Evolutionary conservation across 768 basidiomycete genomes (phyloP), one percentile per base, ranked within the genome.

Genomic region (Chlorophyllum brunneum): DNA sequence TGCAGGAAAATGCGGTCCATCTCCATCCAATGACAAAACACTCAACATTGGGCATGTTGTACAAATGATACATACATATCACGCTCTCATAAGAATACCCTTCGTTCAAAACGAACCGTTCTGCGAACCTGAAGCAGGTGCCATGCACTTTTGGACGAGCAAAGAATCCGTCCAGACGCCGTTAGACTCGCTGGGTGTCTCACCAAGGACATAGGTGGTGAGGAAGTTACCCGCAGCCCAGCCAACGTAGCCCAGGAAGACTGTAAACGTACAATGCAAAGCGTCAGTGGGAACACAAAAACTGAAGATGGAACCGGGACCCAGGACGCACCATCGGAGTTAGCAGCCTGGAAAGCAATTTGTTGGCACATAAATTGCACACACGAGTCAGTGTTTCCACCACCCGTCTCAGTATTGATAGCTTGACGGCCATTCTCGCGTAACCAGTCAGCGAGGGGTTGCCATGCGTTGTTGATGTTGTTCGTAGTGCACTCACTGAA

Each of bases 151-250:
- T 41, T 66, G 53, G n/a, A 75, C 72, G n/a, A 76, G 63, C 2
- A 67, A 51, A 0, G 68, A 71, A 51, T 79, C 77, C 8, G 67
- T 67, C 76, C 72, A 73, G 16, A 63, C 65, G 1, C 63, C 57
- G 5, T 68, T 66, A 11, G 45, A 61, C n/a, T 62, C 31, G 2
- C 63, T 61, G 0, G 68, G 70, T 2, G 62, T 56, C 58, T 56
- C 59, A 56, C 66, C 43, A 1, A 71, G 59, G 23, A 77, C 74
- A 23, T 63, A 80, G 38, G 59, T 61, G 5, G 66, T 60, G 47
- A 59, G 63, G 59, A 83, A 82, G 50, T 74, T 72, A n/a, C 81
- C 81, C n/a, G 80, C 82, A 22, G 76, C 67, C 82, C 81, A 83
- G 23, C 78, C 75, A 24, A 77, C 62, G 58, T 79, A 83, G 16